A percentile compares a stretch with the other conserved stretches of the same genome.
These are phyloP conservation scores for Ilyonectria robusta DNA, from an alignment of 2,329 filamentous ascomycete species.

Conservation along the genomic window DNA sequence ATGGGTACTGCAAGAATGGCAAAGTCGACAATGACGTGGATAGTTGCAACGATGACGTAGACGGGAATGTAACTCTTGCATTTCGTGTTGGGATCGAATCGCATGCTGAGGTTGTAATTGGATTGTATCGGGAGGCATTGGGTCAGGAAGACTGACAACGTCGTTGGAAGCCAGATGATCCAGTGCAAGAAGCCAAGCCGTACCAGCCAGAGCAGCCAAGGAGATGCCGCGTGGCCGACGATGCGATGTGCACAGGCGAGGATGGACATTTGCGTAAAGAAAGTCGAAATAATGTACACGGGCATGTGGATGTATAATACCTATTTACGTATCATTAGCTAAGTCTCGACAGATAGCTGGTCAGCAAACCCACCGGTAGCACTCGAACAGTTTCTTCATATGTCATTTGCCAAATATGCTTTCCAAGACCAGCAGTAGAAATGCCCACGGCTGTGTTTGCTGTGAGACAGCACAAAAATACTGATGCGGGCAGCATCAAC, in stretches of 20 bases:
- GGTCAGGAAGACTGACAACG: neutral
- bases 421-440: neutral
- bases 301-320: conserved; percentile 11
- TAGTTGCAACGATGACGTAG: neutral
- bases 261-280: conserved; percentile 6
- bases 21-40: conserved; percentile 4
- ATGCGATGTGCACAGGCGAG: conserved; percentile 2
- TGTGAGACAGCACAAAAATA: conserved; percentile 4
- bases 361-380: neutral
- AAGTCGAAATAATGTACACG: conserved; percentile 5
- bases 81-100: neutral
- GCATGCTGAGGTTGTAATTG: neutral
- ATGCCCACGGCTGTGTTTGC: neutral
- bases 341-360: neutral
- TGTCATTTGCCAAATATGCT: conserved; percentile 1
- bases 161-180: conserved; percentile 5
- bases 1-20: conserved; percentile 9
- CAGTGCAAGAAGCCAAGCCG: neutral
- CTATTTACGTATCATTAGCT: neutral
- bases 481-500: conserved; percentile 1
- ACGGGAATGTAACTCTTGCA: conserved; percentile 14
- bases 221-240: neutral
- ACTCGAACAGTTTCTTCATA: conserved; percentile 5
- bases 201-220: neutral
- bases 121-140: conserved; percentile 5